A percentile compares a stretch with the other conserved stretches of the same genome.
Conservation (phyloP, 768 basidiomycete species). For the Pleurotus platypus region DNA sequence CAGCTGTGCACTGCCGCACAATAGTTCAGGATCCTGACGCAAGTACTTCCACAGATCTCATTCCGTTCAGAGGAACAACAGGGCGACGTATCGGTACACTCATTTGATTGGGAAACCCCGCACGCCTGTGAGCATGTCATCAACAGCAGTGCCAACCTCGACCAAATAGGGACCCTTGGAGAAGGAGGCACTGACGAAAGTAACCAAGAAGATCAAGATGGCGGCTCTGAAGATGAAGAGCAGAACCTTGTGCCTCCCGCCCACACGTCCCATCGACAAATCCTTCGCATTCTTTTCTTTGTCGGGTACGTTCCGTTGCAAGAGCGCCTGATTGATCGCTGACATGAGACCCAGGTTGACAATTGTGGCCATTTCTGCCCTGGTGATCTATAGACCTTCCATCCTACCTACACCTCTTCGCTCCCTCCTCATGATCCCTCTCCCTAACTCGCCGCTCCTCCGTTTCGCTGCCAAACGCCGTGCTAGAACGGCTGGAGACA, state of each 20-base stretch:
- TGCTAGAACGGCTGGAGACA: background rate
- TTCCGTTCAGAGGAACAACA: constrained; percentile 2
- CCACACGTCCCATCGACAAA: background rate
- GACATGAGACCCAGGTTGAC: background rate
- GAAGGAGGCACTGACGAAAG: background rate
- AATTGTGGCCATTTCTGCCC: background rate
- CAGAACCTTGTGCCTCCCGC: background rate
- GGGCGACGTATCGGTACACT: background rate
- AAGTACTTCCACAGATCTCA: background rate
- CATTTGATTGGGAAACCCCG: constrained; percentile 1
- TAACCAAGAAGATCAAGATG: background rate
- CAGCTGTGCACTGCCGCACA: background rate
- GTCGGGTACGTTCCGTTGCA: background rate
- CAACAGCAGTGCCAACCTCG: background rate
- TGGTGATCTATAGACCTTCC: background rate
- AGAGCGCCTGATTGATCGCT: background rate
- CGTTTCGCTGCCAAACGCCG: background rate
- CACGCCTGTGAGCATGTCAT: background rate
- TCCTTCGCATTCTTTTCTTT: background rate
- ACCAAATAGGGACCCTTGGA: background rate
- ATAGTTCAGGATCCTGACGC: too few relatives aligned
- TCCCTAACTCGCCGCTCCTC: background rate
- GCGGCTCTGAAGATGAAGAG: background rate
- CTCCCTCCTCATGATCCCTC: background rate
- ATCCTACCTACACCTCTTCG: background rate